These are phyloP conservation scores for Corymbia citriodora DNA, from an alignment of 441 rosid genomes.

Conservation along the genomic window DNA sequence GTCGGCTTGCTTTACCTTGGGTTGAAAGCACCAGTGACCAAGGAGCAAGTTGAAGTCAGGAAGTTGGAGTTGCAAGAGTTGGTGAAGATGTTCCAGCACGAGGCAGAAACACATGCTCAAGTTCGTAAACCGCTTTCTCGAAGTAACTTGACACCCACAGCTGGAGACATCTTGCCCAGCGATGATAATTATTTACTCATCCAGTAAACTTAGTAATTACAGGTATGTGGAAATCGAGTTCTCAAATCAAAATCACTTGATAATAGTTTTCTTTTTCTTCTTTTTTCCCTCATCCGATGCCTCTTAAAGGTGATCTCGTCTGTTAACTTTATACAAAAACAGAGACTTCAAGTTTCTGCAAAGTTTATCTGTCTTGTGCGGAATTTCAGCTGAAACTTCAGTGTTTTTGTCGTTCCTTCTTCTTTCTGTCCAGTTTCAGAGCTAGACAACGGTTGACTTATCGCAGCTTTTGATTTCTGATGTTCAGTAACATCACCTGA, in stretches of 20 bases:
- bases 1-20: constrained; percentile 78
- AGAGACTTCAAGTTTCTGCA: not conserved
- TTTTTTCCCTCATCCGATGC: not conserved
- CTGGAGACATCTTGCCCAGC: constrained; percentile 43
- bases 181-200: constrained; percentile 58
- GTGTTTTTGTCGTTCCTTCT: not conserved
- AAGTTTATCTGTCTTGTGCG: not conserved
- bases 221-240: not conserved
- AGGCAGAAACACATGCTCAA: constrained; percentile 96
- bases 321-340: not conserved
- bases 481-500: not conserved
- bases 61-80: constrained; percentile 77
- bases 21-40: constrained; percentile 53
- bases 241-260: not conserved
- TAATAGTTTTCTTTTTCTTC: not conserved
- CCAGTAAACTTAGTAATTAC: constrained; percentile 3
- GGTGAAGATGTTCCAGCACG: constrained; percentile 89
- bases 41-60: constrained; percentile 62
- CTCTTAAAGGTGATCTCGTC: not conserved
- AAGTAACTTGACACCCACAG: constrained; percentile 72
- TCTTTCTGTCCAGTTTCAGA: not conserved
- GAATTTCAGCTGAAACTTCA: not conserved
- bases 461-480: not conserved
- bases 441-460: not conserved
- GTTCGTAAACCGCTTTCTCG: constrained; percentile 37